Percentiles rank a stretch among this genome's conserved stretches.
Conservation (phyloP, 306 rosid genomes). For the Datisca glomerata region DNA sequence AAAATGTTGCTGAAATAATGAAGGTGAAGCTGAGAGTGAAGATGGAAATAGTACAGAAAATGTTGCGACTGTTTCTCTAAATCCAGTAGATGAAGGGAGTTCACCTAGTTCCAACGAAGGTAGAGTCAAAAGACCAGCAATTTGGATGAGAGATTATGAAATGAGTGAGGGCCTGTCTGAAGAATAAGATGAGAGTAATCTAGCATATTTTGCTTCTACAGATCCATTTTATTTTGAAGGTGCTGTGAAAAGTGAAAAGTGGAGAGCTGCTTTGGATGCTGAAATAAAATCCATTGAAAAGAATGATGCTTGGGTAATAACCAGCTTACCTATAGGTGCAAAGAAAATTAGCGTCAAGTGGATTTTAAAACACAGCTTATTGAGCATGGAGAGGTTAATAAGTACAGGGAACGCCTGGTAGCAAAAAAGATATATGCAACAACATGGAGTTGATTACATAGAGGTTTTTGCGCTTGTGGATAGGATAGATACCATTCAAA, state of each 20-base stretch:
- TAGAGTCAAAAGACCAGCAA: not conserved
- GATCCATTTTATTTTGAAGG: not conserved
- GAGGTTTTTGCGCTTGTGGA: too few relatives aligned
- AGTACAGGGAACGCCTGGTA: too few relatives aligned
- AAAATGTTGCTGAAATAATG: not conserved
- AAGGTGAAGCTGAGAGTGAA: not conserved
- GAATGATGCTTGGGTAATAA: not conserved
- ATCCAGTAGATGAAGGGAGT: not conserved
- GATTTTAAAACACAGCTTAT: too few relatives aligned
- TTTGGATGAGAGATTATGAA: not conserved
- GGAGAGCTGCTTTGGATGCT: not conserved
- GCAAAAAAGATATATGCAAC: too few relatives aligned
- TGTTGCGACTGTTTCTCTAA: not conserved
- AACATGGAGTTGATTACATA: too few relatives aligned
- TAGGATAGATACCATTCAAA: too few relatives aligned
- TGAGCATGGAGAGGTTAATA: too few relatives aligned
- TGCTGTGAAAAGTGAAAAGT: not conserved
- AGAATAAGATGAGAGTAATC: not conserved
- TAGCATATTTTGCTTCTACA: not conserved
- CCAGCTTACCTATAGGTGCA: not conserved
- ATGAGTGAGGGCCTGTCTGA: not conserved
- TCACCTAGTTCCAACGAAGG: not conserved
- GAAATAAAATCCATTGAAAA: not conserved
- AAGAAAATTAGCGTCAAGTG: not conserved
- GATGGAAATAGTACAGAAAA: not conserved